A percentile compares a stretch with the other conserved stretches of the same genome.
Evolutionary conservation across 1,139 yeast genomes (phyloP).

Genomic region (Debaryomyces udenii): DNA sequence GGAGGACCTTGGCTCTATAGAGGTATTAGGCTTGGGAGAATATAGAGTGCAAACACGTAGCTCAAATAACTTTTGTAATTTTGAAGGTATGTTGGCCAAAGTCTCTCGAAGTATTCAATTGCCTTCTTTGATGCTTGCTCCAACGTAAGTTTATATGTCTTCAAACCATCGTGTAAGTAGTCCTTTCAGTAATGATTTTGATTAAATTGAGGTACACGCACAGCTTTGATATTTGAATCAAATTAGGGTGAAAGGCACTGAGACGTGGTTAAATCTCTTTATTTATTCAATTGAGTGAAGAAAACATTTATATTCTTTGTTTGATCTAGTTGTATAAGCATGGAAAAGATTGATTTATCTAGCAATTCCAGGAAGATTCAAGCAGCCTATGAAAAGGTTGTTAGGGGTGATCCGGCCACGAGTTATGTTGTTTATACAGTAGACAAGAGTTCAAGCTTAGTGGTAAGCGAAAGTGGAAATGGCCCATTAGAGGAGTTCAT

Average conservation of each 20-base stretch:
- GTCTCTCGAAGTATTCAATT: too few species aligned
- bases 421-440: conserved; percentile 70
- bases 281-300: conserved; percentile 4
- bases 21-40: too few species aligned
- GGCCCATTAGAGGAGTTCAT: conserved; percentile 79
- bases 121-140: too few species aligned
- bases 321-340: conserved; percentile 17
- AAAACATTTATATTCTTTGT: conserved; percentile 3
- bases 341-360: conserved; percentile 62
- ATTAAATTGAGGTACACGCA: conserved; percentile 2
- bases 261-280: not conserved
- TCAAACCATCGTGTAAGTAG: too few species aligned
- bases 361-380: conserved; percentile 64
- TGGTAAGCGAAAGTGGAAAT: conserved; percentile 59
- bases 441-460: conserved; percentile 56
- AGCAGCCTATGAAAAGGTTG: conserved; percentile 63
- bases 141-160: too few species aligned
- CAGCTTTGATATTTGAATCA: not conserved
- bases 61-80: too few species aligned
- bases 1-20: too few species aligned
- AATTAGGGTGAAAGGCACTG: conserved; percentile 3
- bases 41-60: too few species aligned
- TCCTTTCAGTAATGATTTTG: not conserved
- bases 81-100: too few species aligned
- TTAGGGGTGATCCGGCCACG: conserved; percentile 57